Conservation (phyloP, 2,329 filamentous ascomycete species). For the Fusarium nygamai region DNA sequence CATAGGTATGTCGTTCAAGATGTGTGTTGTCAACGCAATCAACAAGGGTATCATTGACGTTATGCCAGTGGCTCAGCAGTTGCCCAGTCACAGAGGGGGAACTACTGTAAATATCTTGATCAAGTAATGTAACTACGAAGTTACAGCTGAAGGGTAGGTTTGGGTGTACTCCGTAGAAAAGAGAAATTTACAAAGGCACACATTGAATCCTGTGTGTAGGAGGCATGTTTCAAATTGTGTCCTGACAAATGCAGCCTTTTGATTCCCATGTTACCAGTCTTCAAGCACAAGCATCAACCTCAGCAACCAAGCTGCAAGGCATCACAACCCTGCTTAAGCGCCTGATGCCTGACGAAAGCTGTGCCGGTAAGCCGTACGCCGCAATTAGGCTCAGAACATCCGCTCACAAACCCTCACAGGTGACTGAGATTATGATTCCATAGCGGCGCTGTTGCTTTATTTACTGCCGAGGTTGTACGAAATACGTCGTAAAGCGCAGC, state of each 20-base stretch:
- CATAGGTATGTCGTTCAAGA: neutral
- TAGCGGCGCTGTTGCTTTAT: conserved; percentile 1
- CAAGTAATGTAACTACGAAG: conserved; percentile 7
- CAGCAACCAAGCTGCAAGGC: conserved; percentile 3
- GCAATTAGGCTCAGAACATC: neutral
- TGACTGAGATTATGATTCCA: conserved; percentile 7
- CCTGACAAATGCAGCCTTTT: conserved; percentile 9
- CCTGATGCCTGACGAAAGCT: conserved; percentile 10
- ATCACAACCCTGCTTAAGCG: conserved; percentile 22
- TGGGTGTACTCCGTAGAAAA: neutral
- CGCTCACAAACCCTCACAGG: neutral
- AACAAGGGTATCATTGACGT: conserved; percentile 33
- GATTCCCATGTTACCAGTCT: neutral
- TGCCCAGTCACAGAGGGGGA: neutral
- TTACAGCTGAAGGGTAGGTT: neutral
- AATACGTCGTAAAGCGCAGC: neutral
- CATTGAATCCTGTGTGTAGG: conserved; percentile 2
- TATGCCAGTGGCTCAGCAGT: conserved; percentile 36
- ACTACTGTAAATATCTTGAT: neutral
- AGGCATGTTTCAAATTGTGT: conserved; percentile 16
- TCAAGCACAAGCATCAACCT: conserved; percentile 1
- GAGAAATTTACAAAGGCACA: neutral
- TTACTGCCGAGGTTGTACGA: conserved; percentile 1
- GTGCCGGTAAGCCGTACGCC: conserved; percentile 32
- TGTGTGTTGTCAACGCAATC: conserved; percentile 21